Base-by-base conservation (phyloP, 108 stramenopile species). In the Aureococcus anophagefferens region DNA sequence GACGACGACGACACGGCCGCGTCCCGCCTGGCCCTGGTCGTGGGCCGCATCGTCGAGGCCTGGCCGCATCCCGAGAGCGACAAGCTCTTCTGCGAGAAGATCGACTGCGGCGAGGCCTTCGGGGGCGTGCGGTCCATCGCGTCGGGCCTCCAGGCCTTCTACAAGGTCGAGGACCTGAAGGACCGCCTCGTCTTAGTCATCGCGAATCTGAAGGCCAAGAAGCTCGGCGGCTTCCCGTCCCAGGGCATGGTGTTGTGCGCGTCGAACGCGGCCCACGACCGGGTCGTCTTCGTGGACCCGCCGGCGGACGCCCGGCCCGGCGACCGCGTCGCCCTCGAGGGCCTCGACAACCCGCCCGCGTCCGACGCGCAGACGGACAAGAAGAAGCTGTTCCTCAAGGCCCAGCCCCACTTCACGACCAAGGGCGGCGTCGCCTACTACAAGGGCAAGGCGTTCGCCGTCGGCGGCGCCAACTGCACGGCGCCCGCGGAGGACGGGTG, bases 211-310 rank as follows among this genome's bases (percentile, higher is more conserved):
- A 98, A 96, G 88, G 87, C 88, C 62, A 91, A 94, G 65, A 96
- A 94, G 72, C 69, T 98, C 51, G 94, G 89, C 3, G 96, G 95
- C 62, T 97, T 98, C 75, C 86, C 87, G 15, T 91, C 90, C 67
- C 92, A 96, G 65, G 97, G 99, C 33, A 99, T 99, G 99, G 96
- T 98, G 33, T 83, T 99, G 17, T 96, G 95, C 75, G 95, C 97
- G 14, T 89, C 86, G 62, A 93, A 91, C 67, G 84, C 72, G 45
- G 98, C 94, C 64, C 92, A 94, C 67, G 83, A 87, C 21, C 89
- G 79, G 35, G 93, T 99, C 28, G 87, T 90, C 75, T 78, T 98
- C 67, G 86, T 98, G 0, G 91, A 87, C 70, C 92, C 94, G 34
- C 98, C 98, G 0, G 85, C 87, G 29, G 94, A 89, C 34, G 94